phyloP scores from a whole-genome alignment of 2,329 filamentous ascomycete genomes.

The Alternaria postmessia region DNA sequence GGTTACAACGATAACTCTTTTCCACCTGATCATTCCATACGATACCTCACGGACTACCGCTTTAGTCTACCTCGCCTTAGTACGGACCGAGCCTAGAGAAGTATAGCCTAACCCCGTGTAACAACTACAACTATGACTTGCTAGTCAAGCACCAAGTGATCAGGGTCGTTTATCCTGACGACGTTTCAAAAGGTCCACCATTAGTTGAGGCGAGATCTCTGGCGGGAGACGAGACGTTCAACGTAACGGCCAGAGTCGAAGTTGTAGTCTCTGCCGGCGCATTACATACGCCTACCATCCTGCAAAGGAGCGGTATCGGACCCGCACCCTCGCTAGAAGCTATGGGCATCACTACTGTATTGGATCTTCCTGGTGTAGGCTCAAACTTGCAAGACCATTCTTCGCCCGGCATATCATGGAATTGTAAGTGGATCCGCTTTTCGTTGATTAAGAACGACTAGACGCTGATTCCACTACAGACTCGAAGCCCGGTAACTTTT shows the following conservation, averaged over 20 bases:
- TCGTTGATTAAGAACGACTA: no score
- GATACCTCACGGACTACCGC: no score
- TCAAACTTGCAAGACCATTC: slow-evolving; percentile 68
- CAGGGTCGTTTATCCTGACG: slow-evolving; percentile 8
- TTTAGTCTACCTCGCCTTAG: no score
- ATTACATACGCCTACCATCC: slow-evolving; percentile 60
- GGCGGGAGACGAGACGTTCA: background rate
- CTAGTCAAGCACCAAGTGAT: slow-evolving; percentile 12
- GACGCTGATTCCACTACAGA: slow-evolving; percentile 1
- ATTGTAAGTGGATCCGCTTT: background rate
- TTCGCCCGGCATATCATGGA: slow-evolving; percentile 6
- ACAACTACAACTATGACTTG: slow-evolving; percentile 25
- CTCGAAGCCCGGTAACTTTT: slow-evolving; percentile 11
- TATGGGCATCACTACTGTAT: slow-evolving; percentile 57
- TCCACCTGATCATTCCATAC: no score
- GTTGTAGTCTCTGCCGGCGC: slow-evolving; percentile 56
- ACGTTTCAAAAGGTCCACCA: slow-evolving; percentile 4
- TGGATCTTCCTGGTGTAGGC: slow-evolving; percentile 68
- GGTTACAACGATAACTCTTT: no score
- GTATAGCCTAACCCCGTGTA: no score
- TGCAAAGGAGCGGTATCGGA: slow-evolving; percentile 69
- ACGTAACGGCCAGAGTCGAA: slow-evolving; percentile 1
- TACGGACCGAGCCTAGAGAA: no score
- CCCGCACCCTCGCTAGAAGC: slow-evolving; percentile 55
- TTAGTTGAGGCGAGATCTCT: slow-evolving; percentile 42